Conservation (phyloP, 2,329 filamentous ascomycete species). For the Sporothrix brunneoviolacea region DNA sequence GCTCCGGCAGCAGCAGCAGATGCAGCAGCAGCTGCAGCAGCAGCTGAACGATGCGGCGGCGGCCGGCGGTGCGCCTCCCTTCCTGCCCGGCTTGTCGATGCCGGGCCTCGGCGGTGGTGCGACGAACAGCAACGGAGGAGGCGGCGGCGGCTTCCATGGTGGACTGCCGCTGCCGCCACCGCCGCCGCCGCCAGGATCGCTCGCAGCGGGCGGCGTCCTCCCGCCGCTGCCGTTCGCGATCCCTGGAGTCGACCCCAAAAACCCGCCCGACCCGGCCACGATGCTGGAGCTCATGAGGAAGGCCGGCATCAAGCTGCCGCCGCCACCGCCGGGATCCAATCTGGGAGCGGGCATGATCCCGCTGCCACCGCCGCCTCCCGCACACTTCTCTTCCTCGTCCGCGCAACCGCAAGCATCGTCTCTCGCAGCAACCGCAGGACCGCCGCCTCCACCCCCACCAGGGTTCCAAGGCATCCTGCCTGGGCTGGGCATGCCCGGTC, state of each 20-base stretch:
- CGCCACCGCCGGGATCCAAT: constrained; percentile 27
- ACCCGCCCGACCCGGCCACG: constrained; percentile 54
- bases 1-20: constrained; percentile 37
- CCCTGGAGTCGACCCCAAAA: constrained; percentile 51
- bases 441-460: constrained; percentile 26
- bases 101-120: constrained; percentile 42
- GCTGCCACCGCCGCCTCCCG: constrained; percentile 29
- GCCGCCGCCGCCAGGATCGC: constrained; percentile 42
- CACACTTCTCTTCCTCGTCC: constrained; percentile 37
- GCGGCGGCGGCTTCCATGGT: constrained; percentile 35
- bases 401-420: no score
- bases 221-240: constrained; percentile 38
- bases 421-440: no score
- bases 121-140: constrained; percentile 12
- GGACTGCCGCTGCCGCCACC: constrained; percentile 42
- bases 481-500: constrained; percentile 21
- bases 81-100: constrained; percentile 56
- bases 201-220: constrained; percentile 24
- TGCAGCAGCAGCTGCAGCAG: neutral
- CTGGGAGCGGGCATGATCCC: constrained; percentile 26
- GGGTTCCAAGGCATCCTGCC: constrained; percentile 22
- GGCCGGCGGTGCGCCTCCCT: constrained; percentile 38
- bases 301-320: constrained; percentile 56
- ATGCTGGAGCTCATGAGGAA: constrained; percentile 60
- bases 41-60: constrained; percentile 25